Evolutionary conservation across 208 protist species (phyloP).

Genomic region (Trypanosoma scelopori): DNA sequence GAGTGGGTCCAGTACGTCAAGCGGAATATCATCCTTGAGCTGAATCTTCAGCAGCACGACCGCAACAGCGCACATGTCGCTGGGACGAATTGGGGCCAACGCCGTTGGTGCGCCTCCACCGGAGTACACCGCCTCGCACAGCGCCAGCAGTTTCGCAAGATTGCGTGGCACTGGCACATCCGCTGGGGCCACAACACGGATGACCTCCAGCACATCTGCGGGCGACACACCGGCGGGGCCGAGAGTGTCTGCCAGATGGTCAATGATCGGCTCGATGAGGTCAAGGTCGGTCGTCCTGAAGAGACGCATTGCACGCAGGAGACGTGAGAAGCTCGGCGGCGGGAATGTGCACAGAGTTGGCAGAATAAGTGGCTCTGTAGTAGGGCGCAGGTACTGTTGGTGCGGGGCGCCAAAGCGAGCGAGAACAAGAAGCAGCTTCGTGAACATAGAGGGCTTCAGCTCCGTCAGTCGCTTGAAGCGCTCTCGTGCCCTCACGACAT

Average conservation of each 20-base stretch:
- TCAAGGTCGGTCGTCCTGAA: slow-evolving; percentile 48
- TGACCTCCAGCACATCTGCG: slow-evolving; percentile 23
- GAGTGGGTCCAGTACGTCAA: slow-evolving; percentile 56
- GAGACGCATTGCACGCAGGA: slow-evolving; percentile 46
- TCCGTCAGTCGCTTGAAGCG: slow-evolving; percentile 48
- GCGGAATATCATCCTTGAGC: slow-evolving; percentile 41
- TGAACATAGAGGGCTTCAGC: slow-evolving; percentile 66
- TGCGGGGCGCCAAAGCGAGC: slow-evolving; percentile 58
- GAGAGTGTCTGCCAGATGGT: slow-evolving; percentile 29
- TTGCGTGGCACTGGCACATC: slow-evolving; percentile 25
- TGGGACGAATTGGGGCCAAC: slow-evolving; percentile 36
- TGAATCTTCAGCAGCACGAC: slow-evolving; percentile 40
- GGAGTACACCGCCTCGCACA: slow-evolving; percentile 32
- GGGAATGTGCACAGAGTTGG: slow-evolving; percentile 53
- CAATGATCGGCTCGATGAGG: slow-evolving; percentile 58
- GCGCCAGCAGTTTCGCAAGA: slow-evolving; percentile 15
- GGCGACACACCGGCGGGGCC: slow-evolving; percentile 4
- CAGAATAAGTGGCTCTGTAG: slow-evolving; percentile 49
- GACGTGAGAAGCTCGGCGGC: slow-evolving; percentile 69
- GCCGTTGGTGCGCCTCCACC: slow-evolving; percentile 9
- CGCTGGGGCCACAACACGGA: slow-evolving; percentile 21
- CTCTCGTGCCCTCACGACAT: slow-evolving; percentile 29
- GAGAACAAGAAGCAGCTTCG: slow-evolving; percentile 62
- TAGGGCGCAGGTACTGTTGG: slow-evolving; percentile 78
- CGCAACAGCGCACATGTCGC: slow-evolving; percentile 61